Conservation (phyloP, 495 filamentous ascomycete species). For the Penicillium manginii region DNA sequence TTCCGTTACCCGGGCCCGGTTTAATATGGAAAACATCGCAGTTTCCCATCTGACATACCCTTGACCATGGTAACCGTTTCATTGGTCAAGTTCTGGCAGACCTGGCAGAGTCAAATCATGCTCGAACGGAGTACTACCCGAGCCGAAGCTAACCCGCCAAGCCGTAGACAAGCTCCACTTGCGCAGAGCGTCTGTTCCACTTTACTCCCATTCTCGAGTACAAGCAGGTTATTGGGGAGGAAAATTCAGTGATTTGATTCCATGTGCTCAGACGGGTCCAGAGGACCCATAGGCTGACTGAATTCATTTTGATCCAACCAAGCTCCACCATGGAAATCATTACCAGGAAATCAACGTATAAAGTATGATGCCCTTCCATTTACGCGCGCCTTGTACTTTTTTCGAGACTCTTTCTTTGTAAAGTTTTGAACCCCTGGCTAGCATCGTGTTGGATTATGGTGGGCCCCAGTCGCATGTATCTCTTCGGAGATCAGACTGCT, state of each 20-base stretch:
- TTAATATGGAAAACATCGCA: slow-evolving; percentile 3
- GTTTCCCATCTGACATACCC: neutral
- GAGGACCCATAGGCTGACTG: slow-evolving; percentile 5
- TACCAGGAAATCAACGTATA: slow-evolving; percentile 21
- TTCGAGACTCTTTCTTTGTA: slow-evolving; percentile 13
- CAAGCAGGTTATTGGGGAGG: slow-evolving; percentile 13
- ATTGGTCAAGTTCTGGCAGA: slow-evolving; percentile 14
- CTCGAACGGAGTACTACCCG: slow-evolving; percentile 15
- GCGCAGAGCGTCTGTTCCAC: slow-evolving; percentile 3
- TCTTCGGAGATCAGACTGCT: slow-evolving; percentile 82
- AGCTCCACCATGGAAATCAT: slow-evolving; percentile 11
- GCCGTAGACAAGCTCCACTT: neutral
- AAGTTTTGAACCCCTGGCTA: slow-evolving; percentile 18
- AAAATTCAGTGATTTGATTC: neutral
- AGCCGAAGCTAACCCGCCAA: neutral
- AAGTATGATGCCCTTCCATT: slow-evolving; percentile 21
- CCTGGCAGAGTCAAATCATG: neutral
- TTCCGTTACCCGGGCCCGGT: neutral
- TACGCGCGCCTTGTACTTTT: slow-evolving; percentile 4
- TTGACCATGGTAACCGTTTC: slow-evolving; percentile 30
- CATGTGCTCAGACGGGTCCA: slow-evolving; percentile 17
- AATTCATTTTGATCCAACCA: slow-evolving; percentile 1
- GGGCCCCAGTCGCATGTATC: slow-evolving; percentile 40
- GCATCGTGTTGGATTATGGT: slow-evolving; percentile 34
- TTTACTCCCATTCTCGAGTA: neutral